Evolutionary conservation across 2,329 filamentous ascomycete species (phyloP), one percentile per base, ranked within the genome.

Genomic region (Sclerotinia minor): DNA sequence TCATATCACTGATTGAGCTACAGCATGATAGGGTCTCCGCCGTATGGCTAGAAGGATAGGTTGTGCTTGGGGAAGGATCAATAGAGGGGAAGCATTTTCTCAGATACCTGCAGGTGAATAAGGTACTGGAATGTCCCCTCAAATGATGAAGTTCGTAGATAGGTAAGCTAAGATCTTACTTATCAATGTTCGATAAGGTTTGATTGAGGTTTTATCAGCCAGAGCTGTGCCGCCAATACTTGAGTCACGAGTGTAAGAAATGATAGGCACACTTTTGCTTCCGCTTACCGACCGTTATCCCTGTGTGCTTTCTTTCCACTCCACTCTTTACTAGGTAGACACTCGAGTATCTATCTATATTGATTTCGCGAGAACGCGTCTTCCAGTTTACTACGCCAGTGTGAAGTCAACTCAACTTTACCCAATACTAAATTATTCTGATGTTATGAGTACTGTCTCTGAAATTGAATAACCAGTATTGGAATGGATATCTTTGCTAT

Each of bases 61-160:
- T n/a, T 64, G 26, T 52, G 35, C 41, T 38, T 65, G 52, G 32
- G 52, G 59, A 68, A 68, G 60, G 60, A 61, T 41, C 55, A 47
- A 54, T 61, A 53, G 45, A 54, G 41, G 17, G 63, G n/a, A 32
- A 5, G 29, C 38, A 45, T 41, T 24, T 49, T 49, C 35, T 52
- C 6, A 54, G 21, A 21, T 29, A 8, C 29, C 24, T 41, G 32
- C 32, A 29, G 38, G 29, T 21, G n/a, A 47, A 47, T 17, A n/a
- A n/a, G n/a, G n/a, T n/a, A 41, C 6, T 57, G 21, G 13, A 57
- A 41, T 38, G 8, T 38, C 58, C 44, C 57, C 26, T 61, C 58
- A 35, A 17, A n/a, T 21, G 21, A 55, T 32, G 15, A 41, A 55
- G 53, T 35, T 55, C 52, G 19, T 21, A 35, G 38, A 17, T 41